Evolutionary conservation across 2,329 filamentous ascomycete genomes (phyloP), one percentile per base, ranked within the genome.

Genomic region (Apiospora hydei): DNA sequence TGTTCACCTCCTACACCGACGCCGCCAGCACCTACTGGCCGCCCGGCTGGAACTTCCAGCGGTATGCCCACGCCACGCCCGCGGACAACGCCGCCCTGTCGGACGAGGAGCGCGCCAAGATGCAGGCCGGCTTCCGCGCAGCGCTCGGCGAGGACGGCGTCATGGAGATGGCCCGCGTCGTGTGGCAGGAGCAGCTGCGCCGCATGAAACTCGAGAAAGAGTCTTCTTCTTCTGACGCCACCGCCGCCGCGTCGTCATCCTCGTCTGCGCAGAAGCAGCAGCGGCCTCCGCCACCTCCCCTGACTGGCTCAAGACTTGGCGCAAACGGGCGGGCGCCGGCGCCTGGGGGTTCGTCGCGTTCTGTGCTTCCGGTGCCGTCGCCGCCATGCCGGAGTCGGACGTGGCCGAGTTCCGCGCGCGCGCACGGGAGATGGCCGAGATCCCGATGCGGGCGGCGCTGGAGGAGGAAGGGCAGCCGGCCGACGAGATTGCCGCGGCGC

Each of bases 11-110:
- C 44, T 76, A 74, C 68, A 75, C 74, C 10, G 75, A 76, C 53
- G 73, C 72, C 64, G 75, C 71, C 5, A 76, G 74, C 71, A 71
- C 73, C 26, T 76, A 76, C 70, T 76, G 75, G 75, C 72, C 75
- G 26, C 72, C 71, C 1, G 75, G 75, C 67, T 76, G 74, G 75
- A 71, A 70, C 71, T 73, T 72, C 69, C 71, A 70, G 5, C 75
- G 75, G 57, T 75, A 68, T 64, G 68, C 64, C 64, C 26, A 43
- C 68, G 67, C 72, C 69, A 71, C 71, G 14, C 72, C 73, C 26
- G 51, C 67, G n/a, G 71, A 74, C 46, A 26, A 61, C 66, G 43
- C 34, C 14, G 53, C 61, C 16, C 69, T 75, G 43, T 24, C 71
- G n/a, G 70, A 70, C 16, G 72, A 73, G 11, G 73, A 76, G 70